phyloP scores from a whole-genome alignment of 1,284 basidiomycete genomes.

The Neonothopanus nambi region DNA sequence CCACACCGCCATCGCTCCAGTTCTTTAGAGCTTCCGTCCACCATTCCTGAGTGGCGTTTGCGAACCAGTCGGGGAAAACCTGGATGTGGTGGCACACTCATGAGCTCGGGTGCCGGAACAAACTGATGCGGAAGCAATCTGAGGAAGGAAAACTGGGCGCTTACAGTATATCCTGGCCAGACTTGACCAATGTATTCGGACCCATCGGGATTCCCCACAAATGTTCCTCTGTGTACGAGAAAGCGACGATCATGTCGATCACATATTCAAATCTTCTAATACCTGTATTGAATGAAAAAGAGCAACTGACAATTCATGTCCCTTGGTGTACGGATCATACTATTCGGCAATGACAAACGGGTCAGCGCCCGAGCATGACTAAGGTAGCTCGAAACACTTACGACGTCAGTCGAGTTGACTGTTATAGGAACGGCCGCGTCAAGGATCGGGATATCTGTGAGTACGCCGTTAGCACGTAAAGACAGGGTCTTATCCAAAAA shows the following conservation, averaged over 20 bases:
- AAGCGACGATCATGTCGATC: not conserved
- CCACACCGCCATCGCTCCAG: conserved; percentile 58
- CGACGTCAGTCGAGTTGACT: conserved; percentile 22
- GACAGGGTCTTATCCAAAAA: too few relatives aligned
- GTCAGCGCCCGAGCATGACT: not conserved
- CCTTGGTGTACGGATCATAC: conserved; percentile 45
- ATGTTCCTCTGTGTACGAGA: conserved; percentile 47
- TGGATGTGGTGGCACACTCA: conserved; percentile 18
- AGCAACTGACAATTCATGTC: conserved; percentile 38
- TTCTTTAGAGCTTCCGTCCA: conserved; percentile 63
- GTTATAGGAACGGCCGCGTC: conserved; percentile 24
- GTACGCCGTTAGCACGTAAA: not conserved
- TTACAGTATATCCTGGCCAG: conserved; percentile 52
- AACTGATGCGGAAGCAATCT: too few relatives aligned
- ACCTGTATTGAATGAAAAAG: conserved; percentile 5
- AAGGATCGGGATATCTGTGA: conserved; percentile 22
- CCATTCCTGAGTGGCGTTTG: conserved; percentile 52
- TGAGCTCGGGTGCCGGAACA: not conserved
- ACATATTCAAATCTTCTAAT: too few relatives aligned
- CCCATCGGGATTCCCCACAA: conserved; percentile 67
- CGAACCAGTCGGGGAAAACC: conserved; percentile 74
- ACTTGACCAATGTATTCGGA: conserved; percentile 70
- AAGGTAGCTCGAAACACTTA: not conserved
- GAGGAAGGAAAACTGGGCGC: conserved; percentile 11
- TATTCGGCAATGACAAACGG: conserved; percentile 18